Base-by-base conservation (phyloP, 2,329 filamentous ascomycete genomes). In the Xylaria hypoxylon region DNA sequence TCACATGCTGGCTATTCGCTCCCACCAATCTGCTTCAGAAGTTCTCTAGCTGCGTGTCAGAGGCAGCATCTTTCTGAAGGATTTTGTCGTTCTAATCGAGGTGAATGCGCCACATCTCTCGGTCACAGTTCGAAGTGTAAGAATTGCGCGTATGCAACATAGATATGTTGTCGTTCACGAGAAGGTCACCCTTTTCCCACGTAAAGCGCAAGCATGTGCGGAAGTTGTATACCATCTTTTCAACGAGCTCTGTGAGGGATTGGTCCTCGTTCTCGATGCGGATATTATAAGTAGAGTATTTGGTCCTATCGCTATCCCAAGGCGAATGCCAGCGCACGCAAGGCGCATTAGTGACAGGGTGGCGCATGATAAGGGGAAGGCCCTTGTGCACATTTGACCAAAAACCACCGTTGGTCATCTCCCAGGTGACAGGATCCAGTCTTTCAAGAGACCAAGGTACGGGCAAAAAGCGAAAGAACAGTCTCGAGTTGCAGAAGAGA, bases 401-500 rank as follows among this genome's bases (percentile, higher is more conserved):
- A 8, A 51, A 52, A 10, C 53, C 53, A 31, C 59, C 61, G 26
- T 59, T 64, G 4, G 38, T 52, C 45, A 59, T 59, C 45, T 64
- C 31, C 53, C 45, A 64, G 1, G 61, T 64, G 7, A 64, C 53
- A 1, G 61, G 38, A 8, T 53, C 55, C 19, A 64, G 10, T 19
- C 38, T 56, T 8, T 50, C 51, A 11, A 56, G 17, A 15, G 57
- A 26, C 57, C 62, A 65, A 2, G 57, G 28, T 6, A 15, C 17
- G 2, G 57, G 51, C 10, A 59, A 31, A 50, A 44, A 44, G 15
- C 62, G 62, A 24, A 59, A 64, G 22, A 48, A 31, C 7, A 64
- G 33, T n/a, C 56, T 45, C 33, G 62, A 64, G 56, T 42, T 64
- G 28, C 56, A 59, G 48, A 59, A 64, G 26, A 64, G 62, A 26